Evolutionary conservation across 2,329 filamentous ascomycete species (phyloP).

Genomic region (Microascus cirrosus): DNA sequence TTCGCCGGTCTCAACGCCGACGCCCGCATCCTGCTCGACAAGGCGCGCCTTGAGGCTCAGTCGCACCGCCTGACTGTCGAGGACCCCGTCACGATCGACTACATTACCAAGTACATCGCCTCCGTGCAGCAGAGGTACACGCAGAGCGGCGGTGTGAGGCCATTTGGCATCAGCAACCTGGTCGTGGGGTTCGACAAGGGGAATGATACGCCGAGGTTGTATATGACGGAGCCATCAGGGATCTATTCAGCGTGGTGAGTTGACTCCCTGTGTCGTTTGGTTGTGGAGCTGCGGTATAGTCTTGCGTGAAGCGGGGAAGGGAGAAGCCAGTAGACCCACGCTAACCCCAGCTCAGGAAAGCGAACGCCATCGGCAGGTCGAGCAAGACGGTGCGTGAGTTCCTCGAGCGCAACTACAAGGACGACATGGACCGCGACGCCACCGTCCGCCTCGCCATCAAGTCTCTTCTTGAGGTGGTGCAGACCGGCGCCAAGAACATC

Average conservation of each 20-base stretch:
- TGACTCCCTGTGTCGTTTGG: not conserved
- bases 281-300: not conserved
- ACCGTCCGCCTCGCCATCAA: constrained; percentile 97
- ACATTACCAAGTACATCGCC: constrained; percentile 98
- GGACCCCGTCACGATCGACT: constrained; percentile 95
- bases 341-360: constrained; percentile 60
- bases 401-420: constrained; percentile 97
- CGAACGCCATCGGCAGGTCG: constrained; percentile 94
- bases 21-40: constrained; percentile 95
- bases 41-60: constrained; percentile 92
- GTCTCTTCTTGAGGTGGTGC: constrained; percentile 92
- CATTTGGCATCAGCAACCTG: constrained; percentile 97
- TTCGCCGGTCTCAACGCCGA: constrained; percentile 97
- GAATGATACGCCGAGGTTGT: constrained; percentile 78
- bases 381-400: constrained; percentile 99
- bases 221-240: constrained; percentile 98
- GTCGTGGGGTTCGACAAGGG: constrained; percentile 98
- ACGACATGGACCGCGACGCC: constrained; percentile 90
- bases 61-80: constrained; percentile 95
- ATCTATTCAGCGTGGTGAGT: constrained; percentile 97
- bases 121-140: constrained; percentile 98
- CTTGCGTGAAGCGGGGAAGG: not conserved
- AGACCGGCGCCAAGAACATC: constrained; percentile 98
- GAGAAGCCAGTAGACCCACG: not conserved
- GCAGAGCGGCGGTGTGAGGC: constrained; percentile 93